These are phyloP conservation scores for Haematococcus sp. DNA, from an alignment of 139 green algal species.

Conservation along the genomic window DNA sequence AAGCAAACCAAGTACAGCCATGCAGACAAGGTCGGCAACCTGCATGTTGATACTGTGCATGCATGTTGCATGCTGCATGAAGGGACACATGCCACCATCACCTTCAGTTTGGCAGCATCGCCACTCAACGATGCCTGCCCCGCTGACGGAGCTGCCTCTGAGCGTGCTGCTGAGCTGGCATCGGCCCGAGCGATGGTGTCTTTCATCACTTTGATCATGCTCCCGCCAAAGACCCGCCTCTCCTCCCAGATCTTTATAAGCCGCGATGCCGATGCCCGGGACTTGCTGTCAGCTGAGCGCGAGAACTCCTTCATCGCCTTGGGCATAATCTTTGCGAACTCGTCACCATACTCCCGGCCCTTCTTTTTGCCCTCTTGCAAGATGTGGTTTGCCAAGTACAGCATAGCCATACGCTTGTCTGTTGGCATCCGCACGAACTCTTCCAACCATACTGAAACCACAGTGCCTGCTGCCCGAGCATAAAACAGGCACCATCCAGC, in stretches of 20 bases:
- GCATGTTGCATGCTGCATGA: too few species aligned
- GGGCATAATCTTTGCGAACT: constrained; percentile 42
- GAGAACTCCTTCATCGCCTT: constrained; percentile 11
- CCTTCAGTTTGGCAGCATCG: background rate
- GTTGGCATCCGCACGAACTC: constrained; percentile 31
- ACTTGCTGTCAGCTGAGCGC: constrained; percentile 8
- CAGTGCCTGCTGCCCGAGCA: constrained; percentile 32
- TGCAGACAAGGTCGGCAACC: too few species aligned
- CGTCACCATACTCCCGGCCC: constrained; percentile 58
- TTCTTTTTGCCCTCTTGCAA: constrained; percentile 54
- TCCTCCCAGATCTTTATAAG: constrained; percentile 43
- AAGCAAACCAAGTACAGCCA: background rate
- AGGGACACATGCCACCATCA: background rate
- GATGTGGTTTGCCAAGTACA: constrained; percentile 57
- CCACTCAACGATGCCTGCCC: too few species aligned
- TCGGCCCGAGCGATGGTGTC: constrained; percentile 15
- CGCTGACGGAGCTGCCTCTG: too few species aligned
- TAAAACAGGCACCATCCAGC: constrained; percentile 54
- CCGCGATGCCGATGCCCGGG: background rate
- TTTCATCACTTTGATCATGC: constrained; percentile 33
- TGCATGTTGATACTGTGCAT: too few species aligned
- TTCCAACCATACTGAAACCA: constrained; percentile 48
- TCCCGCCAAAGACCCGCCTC: constrained; percentile 40
- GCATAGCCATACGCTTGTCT: constrained; percentile 23
- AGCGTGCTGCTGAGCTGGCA: background rate